Conservation (phyloP, 116 monocot genomes). For the Phalaenopsis hybrid region DNA sequence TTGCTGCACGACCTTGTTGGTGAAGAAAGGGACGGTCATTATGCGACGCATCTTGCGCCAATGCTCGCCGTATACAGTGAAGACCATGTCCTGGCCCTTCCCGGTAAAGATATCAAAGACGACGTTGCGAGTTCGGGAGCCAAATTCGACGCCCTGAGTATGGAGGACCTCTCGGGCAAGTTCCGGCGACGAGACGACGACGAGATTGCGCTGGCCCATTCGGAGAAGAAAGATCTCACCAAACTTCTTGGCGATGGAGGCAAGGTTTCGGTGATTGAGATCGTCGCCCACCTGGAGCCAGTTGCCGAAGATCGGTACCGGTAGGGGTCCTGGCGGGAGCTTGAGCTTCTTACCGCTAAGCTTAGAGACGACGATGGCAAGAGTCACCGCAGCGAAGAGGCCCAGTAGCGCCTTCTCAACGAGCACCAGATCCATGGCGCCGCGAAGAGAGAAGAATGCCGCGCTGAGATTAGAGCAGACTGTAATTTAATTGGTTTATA, state of each 20-base stretch:
- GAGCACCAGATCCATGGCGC: slow-evolving; percentile 22
- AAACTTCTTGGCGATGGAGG: slow-evolving; percentile 40
- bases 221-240: slow-evolving; percentile 32
- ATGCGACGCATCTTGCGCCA: slow-evolving; percentile 30
- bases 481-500: background rate
- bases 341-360: slow-evolving; percentile 20
- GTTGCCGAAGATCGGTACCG: slow-evolving; percentile 77
- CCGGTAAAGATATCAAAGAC: slow-evolving; percentile 34
- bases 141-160: slow-evolving; percentile 23
- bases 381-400: slow-evolving; percentile 15
- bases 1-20: slow-evolving; percentile 23
- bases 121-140: slow-evolving; percentile 28
- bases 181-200: slow-evolving; percentile 24
- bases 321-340: slow-evolving; percentile 65
- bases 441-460: background rate
- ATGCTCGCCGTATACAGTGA: slow-evolving; percentile 30
- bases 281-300: slow-evolving; percentile 94
- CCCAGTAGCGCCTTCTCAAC: slow-evolving; percentile 20
- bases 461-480: background rate
- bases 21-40: slow-evolving; percentile 32
- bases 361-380: slow-evolving; percentile 18
- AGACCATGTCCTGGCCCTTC: slow-evolving; percentile 32
- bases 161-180: slow-evolving; percentile 27
- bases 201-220: slow-evolving; percentile 23
- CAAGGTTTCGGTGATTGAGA: slow-evolving; percentile 70